A percentile compares a stretch with the other conserved stretches of the same genome.
Conservation (phyloP, 345 rosid species). For the Nephelium lappaceum region DNA sequence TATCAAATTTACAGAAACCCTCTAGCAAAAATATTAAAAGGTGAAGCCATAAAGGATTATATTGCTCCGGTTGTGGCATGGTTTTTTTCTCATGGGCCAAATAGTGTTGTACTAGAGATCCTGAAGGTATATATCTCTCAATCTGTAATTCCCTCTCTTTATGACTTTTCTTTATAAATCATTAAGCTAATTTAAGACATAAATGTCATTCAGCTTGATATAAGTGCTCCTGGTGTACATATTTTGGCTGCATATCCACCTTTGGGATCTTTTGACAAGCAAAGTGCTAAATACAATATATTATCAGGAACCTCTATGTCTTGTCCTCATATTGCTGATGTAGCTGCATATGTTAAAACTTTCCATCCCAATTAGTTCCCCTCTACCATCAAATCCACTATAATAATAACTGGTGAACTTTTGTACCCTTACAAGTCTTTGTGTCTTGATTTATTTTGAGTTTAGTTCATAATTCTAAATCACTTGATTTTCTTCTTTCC, state of each 20-base stretch:
- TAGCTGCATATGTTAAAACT: slow-evolving; percentile 42
- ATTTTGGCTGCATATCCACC: slow-evolving; percentile 43
- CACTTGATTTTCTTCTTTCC: background rate
- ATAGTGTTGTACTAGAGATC: background rate
- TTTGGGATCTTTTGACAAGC: no score
- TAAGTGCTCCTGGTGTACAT: slow-evolving; percentile 42
- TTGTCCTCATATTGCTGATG: slow-evolving; percentile 21
- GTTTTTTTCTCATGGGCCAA: slow-evolving; percentile 24
- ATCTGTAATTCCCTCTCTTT: background rate
- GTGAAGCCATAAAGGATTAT: slow-evolving; percentile 12
- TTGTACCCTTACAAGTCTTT: background rate
- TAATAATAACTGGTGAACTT: no score
- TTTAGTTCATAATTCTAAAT: background rate
- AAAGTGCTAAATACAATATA: slow-evolving; percentile 20
- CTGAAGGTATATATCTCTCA: background rate
- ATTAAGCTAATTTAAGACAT: background rate
- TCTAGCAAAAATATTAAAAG: slow-evolving; percentile 20
- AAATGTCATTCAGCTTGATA: slow-evolving; percentile 35
- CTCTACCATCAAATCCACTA: no score
- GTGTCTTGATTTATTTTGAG: background rate
- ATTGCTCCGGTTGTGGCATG: slow-evolving; percentile 7
- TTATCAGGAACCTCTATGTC: slow-evolving; percentile 51
- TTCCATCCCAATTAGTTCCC: slow-evolving; percentile 20
- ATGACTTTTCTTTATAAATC: no score
- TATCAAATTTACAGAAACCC: slow-evolving; percentile 2